Evolutionary conservation across 768 basidiomycete genomes (phyloP).

Genomic region (Boletus reticuloceps): DNA sequence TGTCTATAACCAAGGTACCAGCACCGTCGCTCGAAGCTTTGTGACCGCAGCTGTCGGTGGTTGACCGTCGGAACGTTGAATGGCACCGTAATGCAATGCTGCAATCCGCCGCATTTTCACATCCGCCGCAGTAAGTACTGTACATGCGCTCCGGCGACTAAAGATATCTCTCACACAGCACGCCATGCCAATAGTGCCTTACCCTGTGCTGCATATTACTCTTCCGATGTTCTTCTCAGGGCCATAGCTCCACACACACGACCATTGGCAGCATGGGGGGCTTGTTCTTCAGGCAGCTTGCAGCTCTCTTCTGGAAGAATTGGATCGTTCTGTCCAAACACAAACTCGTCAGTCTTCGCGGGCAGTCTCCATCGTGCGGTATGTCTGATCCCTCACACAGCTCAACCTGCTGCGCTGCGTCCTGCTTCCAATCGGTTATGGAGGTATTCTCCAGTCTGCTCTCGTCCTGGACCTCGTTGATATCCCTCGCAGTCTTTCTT

Average conservation of each 20-base stretch:
- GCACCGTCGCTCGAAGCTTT: too few species aligned
- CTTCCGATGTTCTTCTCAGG: neutral
- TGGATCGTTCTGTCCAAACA: conserved; percentile 71
- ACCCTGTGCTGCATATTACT: neutral
- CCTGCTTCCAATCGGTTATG: conserved; percentile 62
- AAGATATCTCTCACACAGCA: neutral
- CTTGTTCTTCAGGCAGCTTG: conserved; percentile 61
- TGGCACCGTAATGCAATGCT: too few species aligned
- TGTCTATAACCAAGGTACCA: too few species aligned
- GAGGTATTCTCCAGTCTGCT: conserved; percentile 23
- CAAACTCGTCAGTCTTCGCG: conserved; percentile 47
- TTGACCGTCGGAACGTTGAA: too few species aligned
- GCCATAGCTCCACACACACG: neutral
- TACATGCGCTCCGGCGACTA: neutral
- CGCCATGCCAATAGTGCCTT: neutral
- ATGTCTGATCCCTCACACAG: conserved; percentile 29
- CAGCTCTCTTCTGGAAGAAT: conserved; percentile 66
- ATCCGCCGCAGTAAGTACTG: neutral
- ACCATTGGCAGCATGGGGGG: conserved; percentile 16
- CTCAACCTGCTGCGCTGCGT: conserved; percentile 61
- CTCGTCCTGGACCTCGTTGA: neutral
- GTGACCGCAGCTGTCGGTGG: too few species aligned
- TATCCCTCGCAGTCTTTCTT: conserved; percentile 44
- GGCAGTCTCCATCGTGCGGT: neutral
- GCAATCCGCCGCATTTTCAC: neutral